Evolutionary conservation across 2,329 filamentous ascomycete species (phyloP).

Genomic region (Fusarium metavorans): DNA sequence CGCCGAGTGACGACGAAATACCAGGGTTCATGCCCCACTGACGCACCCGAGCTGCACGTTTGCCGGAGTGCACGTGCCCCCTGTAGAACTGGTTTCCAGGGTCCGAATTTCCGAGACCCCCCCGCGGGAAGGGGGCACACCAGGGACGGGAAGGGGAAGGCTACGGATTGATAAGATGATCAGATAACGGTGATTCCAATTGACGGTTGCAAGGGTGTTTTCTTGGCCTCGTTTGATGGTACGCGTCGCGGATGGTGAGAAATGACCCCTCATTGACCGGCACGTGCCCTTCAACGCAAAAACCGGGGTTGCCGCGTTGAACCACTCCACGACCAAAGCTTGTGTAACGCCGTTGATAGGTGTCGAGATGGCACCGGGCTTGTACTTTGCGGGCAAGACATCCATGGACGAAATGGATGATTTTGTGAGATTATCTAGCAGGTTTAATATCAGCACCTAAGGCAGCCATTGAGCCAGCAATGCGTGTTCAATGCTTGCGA

Average conservation of each 20-base stretch:
- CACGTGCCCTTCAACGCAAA: not conserved
- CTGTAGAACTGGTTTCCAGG: conserved; percentile 28
- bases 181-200: conserved; percentile 26
- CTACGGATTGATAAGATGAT: conserved; percentile 37
- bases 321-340: not conserved
- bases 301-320: not conserved
- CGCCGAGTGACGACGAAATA: conserved; percentile 39
- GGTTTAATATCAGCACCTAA: too few species aligned
- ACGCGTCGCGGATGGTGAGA: not conserved
- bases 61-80: conserved; percentile 42
- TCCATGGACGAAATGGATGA: too few species aligned
- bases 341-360: not conserved
- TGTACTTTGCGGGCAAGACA: too few species aligned
- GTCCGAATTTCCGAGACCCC: conserved; percentile 5
- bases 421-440: too few species aligned
- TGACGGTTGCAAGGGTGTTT: not conserved
- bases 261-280: not conserved
- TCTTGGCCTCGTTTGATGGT: not conserved
- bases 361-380: not conserved
- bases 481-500: not conserved
- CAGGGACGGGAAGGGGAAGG: not conserved
- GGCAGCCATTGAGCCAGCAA: not conserved
- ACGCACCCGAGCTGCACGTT: conserved; percentile 32
- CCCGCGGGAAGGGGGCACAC: conserved; percentile 1
- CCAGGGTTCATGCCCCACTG: conserved; percentile 41